phyloP scores from a whole-genome alignment of 257 asterid genomes.

The Plectranthus barbatus region DNA sequence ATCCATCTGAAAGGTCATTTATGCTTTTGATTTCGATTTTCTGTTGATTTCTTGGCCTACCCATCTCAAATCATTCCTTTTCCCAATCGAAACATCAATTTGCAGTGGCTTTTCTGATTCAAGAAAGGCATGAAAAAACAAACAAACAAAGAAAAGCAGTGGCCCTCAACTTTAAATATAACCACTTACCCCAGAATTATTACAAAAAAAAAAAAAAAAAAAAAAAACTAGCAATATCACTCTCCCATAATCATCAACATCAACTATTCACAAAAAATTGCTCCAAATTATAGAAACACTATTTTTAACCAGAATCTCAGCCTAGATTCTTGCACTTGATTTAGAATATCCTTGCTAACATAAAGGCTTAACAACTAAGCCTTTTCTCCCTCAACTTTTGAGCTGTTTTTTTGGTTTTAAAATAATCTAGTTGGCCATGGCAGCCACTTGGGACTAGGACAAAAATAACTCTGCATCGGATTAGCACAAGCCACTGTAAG shows the following conservation, averaged over 20 bases:
- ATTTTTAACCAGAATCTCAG: constrained; percentile 20
- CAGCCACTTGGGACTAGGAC: constrained; percentile 2
- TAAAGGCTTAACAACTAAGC: constrained; percentile 15
- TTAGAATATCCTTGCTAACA: constrained; percentile 8
- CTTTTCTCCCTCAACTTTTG: constrained; percentile 9
- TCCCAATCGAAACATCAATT: not conserved
- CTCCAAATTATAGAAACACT: not conserved
- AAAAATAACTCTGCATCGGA: constrained; percentile 43
- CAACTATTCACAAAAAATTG: not conserved
- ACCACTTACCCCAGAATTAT: constrained; percentile 36
- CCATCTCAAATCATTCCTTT: not conserved
- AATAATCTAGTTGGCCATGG: not conserved
- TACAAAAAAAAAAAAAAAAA: constrained; percentile 14
- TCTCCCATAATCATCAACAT: not conserved
- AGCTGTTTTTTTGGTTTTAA: constrained; percentile 7
- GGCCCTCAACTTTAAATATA: constrained; percentile 18
- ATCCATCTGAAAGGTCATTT: not conserved
- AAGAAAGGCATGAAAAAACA: constrained; percentile 27
- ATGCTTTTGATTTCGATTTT: not conserved
- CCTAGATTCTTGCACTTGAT: constrained; percentile 20
- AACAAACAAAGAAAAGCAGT: not conserved
- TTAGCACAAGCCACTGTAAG: constrained; percentile 32
- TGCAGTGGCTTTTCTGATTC: not conserved
- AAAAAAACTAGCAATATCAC: constrained; percentile 11
- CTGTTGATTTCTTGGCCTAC: not conserved